Evolutionary conservation across 106 monocot species (phyloP).

Genomic region (Dendrobium chrysotoxum): DNA sequence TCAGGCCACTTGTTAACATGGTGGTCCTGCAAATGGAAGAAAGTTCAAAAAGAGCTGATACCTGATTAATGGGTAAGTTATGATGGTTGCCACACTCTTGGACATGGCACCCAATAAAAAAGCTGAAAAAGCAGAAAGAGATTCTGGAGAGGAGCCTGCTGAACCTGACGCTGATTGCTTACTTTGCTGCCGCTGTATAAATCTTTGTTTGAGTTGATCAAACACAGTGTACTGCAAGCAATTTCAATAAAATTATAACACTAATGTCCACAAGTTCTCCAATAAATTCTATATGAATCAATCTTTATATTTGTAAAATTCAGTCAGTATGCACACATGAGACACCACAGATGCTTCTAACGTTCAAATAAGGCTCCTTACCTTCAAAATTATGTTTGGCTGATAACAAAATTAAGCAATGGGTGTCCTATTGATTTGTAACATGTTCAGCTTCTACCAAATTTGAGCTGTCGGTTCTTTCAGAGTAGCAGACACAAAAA

Average conservation of each 20-base stretch:
- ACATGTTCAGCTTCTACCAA: not conserved
- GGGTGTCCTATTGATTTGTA: not conserved
- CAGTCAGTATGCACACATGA: not conserved
- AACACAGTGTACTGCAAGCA: conserved; percentile 65
- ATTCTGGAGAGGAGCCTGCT: conserved; percentile 28
- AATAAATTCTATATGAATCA: not conserved
- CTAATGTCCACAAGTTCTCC: not conserved
- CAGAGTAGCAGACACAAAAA: not conserved
- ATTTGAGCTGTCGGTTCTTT: not conserved
- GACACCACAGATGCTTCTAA: not conserved
- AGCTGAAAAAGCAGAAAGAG: conserved; percentile 65
- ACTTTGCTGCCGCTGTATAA: conserved; percentile 23
- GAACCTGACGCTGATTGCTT: conserved; percentile 1
- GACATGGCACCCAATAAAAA: conserved; percentile 67
- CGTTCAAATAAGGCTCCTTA: not conserved
- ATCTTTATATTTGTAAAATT: not conserved
- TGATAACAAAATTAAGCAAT: not conserved
- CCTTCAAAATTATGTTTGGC: not conserved
- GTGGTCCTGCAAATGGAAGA: not conserved
- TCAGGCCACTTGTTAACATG: not conserved
- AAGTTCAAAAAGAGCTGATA: conserved; percentile 2
- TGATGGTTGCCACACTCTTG: conserved; percentile 53
- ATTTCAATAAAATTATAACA: not conserved
- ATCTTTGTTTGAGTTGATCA: conserved; percentile 66
- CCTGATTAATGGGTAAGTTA: conserved; percentile 77